Evolutionary conservation across 192 early-diverging fungal genomes (phyloP), one percentile per base, ranked within the genome.

Genomic region (Mortierella alpina): DNA sequence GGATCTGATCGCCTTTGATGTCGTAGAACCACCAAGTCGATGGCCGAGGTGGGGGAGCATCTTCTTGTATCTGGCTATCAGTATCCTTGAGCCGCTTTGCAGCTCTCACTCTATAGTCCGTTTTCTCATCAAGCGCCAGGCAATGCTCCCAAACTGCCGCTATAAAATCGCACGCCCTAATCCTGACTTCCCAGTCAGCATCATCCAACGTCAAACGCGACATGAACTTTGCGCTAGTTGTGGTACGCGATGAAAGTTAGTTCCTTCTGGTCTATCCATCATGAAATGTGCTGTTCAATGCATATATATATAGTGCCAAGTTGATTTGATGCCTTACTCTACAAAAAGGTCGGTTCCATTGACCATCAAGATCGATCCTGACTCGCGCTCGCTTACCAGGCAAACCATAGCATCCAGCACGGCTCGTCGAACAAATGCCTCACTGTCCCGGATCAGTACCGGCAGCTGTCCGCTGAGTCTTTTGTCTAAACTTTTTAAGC

Each of bases 361-460:
- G 13, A 74, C 81, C 68, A 86, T 74, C 10, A 84, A 22, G 10
- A 90, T 68, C n/a, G 82, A 63, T 15, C 84, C 85, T 41, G 84
- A 88, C 50, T 82, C 81, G 41, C 84, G 82, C 62, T 88, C 73
- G 12, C 64, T 67, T 23, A 86, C 77, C 14, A 90, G 59, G 65
- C 84, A 88, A 40, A 68, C 69, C 71, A 90, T 86, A 7, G 81
- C 74, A 51, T 90, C 86, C 62, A 90, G 70, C 13, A 83, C 82
- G 7, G 86, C 84, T 23, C 86, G 79, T 56, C 88, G 68, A 2
- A 90, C 88, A 77, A 87, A 84, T 2, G 86, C 86, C 57, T 87
- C 86, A 2, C 83, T 59, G 64, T 90, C 88, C 53, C 83, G 75
- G 17, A 87, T 75, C 52, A 90, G 52, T 15, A 48, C 59, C 7